Conservation (phyloP, 2,329 filamentous ascomycete genomes). For the Zalaria obscura region DNA sequence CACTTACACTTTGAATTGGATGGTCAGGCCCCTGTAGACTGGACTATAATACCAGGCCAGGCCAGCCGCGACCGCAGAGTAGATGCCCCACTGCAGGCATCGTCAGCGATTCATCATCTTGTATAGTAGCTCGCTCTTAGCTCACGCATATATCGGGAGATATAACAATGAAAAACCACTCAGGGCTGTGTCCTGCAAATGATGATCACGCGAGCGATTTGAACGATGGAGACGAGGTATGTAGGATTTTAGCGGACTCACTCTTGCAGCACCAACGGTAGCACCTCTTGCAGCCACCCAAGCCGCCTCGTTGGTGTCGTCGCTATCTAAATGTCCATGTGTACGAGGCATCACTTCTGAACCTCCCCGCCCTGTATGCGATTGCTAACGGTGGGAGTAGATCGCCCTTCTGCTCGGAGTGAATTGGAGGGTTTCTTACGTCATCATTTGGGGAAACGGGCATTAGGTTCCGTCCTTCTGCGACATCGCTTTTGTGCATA, state of each 20-base stretch:
- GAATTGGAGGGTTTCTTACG: too few relatives aligned
- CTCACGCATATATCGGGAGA: not conserved
- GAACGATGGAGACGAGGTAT: not conserved
- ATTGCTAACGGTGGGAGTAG: too few relatives aligned
- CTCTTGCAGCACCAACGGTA: conserved; percentile 50
- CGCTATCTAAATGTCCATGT: conserved; percentile 46
- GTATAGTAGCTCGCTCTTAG: too few relatives aligned
- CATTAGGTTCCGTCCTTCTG: too few relatives aligned
- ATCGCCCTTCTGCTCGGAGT: too few relatives aligned
- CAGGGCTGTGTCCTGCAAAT: too few relatives aligned
- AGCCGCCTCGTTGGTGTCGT: conserved; percentile 55
- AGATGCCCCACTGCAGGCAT: conserved; percentile 47
- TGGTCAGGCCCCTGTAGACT: conserved; percentile 55
- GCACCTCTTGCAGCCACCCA: conserved; percentile 60
- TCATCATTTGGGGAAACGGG: too few relatives aligned
- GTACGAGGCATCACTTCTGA: conserved; percentile 1
- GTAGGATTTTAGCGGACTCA: conserved; percentile 17
- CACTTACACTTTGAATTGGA: conserved; percentile 65
- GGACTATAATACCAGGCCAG: conserved; percentile 52
- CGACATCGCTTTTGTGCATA: too few relatives aligned
- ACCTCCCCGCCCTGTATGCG: too few relatives aligned
- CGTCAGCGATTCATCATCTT: not conserved
- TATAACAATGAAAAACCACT: not conserved
- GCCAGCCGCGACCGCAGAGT: conserved; percentile 46
- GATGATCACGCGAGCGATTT: too few relatives aligned